Evolutionary conservation across 2,329 filamentous ascomycete genomes (phyloP).

Genomic region (Chaetomium strumarium): DNA sequence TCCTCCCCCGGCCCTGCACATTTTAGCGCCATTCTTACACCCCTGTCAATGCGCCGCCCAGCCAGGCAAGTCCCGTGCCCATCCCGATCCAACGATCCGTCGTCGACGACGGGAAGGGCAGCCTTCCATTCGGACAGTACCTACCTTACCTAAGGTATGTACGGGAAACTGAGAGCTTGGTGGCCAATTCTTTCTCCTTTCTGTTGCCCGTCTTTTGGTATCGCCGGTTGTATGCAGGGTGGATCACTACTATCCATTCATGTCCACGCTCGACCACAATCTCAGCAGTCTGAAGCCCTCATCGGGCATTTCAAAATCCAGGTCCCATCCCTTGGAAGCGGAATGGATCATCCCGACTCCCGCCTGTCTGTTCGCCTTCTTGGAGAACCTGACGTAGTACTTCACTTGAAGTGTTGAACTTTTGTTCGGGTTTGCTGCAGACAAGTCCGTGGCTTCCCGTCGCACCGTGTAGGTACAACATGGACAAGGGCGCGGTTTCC

Average conservation of each 20-base stretch:
- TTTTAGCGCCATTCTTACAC: conserved; percentile 25
- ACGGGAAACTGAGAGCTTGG: background rate
- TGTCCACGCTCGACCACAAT: too few species aligned
- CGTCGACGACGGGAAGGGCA: background rate
- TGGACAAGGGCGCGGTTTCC: background rate
- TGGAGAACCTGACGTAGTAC: too few species aligned
- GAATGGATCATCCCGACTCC: too few species aligned
- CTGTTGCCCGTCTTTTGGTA: background rate
- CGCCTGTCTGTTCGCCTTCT: too few species aligned
- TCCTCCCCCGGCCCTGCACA: conserved; percentile 21
- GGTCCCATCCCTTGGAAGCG: too few species aligned
- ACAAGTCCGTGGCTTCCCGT: conserved; percentile 1
- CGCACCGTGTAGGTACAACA: background rate
- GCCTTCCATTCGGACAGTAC: background rate
- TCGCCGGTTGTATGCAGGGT: too few species aligned
- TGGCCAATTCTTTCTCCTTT: background rate
- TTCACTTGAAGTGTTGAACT: too few species aligned
- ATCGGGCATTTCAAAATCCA: too few species aligned
- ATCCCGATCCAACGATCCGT: background rate
- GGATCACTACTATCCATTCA: too few species aligned
- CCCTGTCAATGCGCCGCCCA: conserved; percentile 23
- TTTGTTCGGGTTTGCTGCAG: background rate
- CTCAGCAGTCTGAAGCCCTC: too few species aligned
- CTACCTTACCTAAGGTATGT: too few species aligned
- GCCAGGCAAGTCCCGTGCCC: conserved; percentile 19